Conservation (phyloP, 495 filamentous ascomycete species). For the Talaromyces liani region DNA sequence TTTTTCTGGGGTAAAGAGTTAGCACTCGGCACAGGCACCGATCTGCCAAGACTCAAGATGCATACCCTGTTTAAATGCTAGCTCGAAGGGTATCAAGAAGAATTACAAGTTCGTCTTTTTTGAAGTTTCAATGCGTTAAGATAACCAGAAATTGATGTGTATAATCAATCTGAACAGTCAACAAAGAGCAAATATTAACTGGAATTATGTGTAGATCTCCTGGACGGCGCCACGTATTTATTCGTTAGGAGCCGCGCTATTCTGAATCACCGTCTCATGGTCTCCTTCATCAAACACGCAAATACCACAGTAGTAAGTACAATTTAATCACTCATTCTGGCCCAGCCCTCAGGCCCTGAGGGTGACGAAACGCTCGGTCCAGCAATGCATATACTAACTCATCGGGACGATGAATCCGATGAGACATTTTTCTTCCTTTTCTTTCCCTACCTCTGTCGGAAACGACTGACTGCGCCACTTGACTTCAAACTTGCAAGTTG, state of each 20-base stretch:
- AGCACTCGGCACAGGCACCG: background rate
- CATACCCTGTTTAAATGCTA: background rate
- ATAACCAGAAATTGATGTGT: background rate
- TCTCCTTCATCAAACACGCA: background rate
- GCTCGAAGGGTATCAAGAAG: background rate
- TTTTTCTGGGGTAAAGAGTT: background rate
- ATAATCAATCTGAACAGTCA: background rate
- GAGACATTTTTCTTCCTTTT: background rate
- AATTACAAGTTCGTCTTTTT: background rate
- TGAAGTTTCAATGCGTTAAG: background rate
- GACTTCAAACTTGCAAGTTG: background rate
- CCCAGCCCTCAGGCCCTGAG: background rate
- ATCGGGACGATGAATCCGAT: background rate
- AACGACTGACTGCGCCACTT: background rate
- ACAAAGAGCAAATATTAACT: background rate
- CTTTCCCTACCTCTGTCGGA: too few relatives aligned
- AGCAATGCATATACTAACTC: background rate
- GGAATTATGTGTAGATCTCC: background rate
- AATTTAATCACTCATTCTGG: background rate
- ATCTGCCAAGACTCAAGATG: background rate
- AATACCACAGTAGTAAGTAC: background rate
- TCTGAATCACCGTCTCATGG: background rate
- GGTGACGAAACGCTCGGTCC: background rate
- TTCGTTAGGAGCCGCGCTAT: background rate
- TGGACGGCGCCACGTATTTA: background rate